Evolutionary conservation across 495 filamentous ascomycete species (phyloP), one percentile per base, ranked within the genome.

Genomic region (Patellaria atrata): DNA sequence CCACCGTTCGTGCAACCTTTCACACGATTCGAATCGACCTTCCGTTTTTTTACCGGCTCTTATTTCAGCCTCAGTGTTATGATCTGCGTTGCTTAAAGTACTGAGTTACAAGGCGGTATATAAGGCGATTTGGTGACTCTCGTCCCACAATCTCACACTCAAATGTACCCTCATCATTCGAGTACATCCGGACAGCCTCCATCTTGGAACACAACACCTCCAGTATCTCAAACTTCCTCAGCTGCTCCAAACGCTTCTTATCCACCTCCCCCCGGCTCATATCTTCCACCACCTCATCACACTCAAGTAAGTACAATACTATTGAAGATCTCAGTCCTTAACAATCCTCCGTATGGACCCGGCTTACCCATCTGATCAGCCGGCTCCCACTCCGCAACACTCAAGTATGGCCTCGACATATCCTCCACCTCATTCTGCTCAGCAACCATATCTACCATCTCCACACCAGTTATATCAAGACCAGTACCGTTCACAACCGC

Each of bases 381-480:
- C n/a, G n/a, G n/a, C n/a, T n/a, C n/a, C n/a, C n/a, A n/a, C n/a
- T n/a, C n/a, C n/a, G n/a, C n/a, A n/a, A n/a, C n/a, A n/a, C n/a
- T n/a, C n/a, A n/a, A n/a, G n/a, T n/a, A n/a, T n/a, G n/a, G n/a
- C 31, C 37, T 41, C 41, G 40, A 29, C 41, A 2, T 10, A 29
- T 15, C 39, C 36, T 28, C 45, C 31, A 16, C 37, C 38, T 11
- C 47, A 43, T 20, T 40, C 37, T 19, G 35, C 44, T 9, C 43
- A 44, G 14, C 52, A 56, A 37, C 47, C 38, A n/a, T 40, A 41
- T 24, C 44, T 51, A 3, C 48, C 51, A 9, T 38, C 41, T 5
- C 51, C 47, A 7, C 33, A 48, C 23, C 41, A 54, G 23, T 43
- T 38, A 22, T 49, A 45, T 33, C 44, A 40, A 32, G 37, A 43